Percentiles rank a stretch among this genome's conserved stretches.
Evolutionary conservation across 371 early-diverging fungal genomes (phyloP).

Genomic region (Mortierella sp.): DNA sequence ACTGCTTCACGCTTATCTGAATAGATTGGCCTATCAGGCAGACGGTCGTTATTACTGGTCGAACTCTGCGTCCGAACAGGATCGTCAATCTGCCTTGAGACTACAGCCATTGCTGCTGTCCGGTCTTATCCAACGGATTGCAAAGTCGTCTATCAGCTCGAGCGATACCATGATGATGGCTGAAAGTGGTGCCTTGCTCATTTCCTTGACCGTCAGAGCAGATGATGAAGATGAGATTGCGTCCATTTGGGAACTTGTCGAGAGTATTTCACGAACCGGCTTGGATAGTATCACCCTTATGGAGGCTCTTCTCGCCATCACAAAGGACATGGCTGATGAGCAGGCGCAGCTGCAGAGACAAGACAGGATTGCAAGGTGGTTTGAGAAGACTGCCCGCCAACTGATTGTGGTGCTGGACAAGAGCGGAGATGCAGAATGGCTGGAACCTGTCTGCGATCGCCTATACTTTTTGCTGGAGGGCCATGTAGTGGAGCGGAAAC

Average conservation of each 20-base stretch:
- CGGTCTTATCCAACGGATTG: slow-evolving; percentile 17
- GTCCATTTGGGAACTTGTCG: slow-evolving; percentile 28
- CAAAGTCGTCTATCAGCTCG: slow-evolving; percentile 13
- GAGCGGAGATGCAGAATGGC: slow-evolving; percentile 47
- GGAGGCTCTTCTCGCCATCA: slow-evolving; percentile 25
- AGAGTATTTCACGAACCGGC: slow-evolving; percentile 35
- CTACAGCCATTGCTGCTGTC: slow-evolving; percentile 22
- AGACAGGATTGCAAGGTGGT: slow-evolving; percentile 41
- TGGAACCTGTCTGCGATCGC: slow-evolving; percentile 46
- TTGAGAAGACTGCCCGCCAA: slow-evolving; percentile 34
- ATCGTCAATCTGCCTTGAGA: slow-evolving; percentile 16
- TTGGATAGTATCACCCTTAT: slow-evolving; percentile 30
- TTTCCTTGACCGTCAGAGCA: slow-evolving; percentile 19
- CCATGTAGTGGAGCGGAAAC: slow-evolving; percentile 45
- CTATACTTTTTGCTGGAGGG: slow-evolving; percentile 27
- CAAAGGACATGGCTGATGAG: slow-evolving; percentile 19
- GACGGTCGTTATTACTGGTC: slow-evolving; percentile 28
- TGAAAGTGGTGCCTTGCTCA: slow-evolving; percentile 26
- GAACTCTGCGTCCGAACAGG: slow-evolving; percentile 15
- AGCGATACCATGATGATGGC: slow-evolving; percentile 17
- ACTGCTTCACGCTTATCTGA: slow-evolving; percentile 34
- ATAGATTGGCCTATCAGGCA: slow-evolving; percentile 14
- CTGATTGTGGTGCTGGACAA: slow-evolving; percentile 32
- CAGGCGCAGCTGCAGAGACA: slow-evolving; percentile 28
- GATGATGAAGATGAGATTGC: slow-evolving; percentile 26